Percentiles rank a stretch among this genome's conserved stretches.
phyloP scores from a whole-genome alignment of 768 basidiomycete genomes.

The Sarcomyxa edulis region DNA sequence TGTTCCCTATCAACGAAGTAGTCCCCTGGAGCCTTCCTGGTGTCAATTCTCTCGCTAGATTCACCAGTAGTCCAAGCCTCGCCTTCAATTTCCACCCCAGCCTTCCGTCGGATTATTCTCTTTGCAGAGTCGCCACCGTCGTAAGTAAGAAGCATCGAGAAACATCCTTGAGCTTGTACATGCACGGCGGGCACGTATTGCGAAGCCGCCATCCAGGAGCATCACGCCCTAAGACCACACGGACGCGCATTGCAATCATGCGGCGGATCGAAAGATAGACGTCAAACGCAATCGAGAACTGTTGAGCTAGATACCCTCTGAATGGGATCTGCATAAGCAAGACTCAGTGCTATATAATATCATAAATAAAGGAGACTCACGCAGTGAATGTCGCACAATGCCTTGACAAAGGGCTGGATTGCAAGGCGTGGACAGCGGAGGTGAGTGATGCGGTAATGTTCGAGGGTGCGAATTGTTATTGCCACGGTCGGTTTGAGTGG shows the following conservation, averaged over 20 bases:
- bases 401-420: conserved; percentile 21
- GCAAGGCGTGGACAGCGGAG: conserved; percentile 20
- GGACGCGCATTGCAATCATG: conserved; percentile 9
- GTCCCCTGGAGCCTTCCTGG: no score
- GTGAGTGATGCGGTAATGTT: conserved; percentile 14
- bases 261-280: conserved; percentile 15
- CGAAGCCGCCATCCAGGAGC: conserved; percentile 16
- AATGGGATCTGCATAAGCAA: conserved; percentile 8
- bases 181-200: conserved; percentile 22
- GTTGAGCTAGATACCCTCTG: conserved; percentile 9
- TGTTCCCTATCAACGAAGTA: no score
- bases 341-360: neutral
- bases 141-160: neutral
- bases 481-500: conserved; percentile 14
- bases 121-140: neutral
- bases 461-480: conserved; percentile 15
- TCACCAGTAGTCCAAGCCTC: no score
- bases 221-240: conserved; percentile 16
- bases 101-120: neutral
- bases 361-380: neutral
- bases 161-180: conserved; percentile 12
- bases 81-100: no score
- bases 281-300: conserved; percentile 21
- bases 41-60: no score
- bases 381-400: conserved; percentile 22